Base-by-base conservation (phyloP, 2,329 filamentous ascomycete species). In the Pleochaeta shiraiana region DNA sequence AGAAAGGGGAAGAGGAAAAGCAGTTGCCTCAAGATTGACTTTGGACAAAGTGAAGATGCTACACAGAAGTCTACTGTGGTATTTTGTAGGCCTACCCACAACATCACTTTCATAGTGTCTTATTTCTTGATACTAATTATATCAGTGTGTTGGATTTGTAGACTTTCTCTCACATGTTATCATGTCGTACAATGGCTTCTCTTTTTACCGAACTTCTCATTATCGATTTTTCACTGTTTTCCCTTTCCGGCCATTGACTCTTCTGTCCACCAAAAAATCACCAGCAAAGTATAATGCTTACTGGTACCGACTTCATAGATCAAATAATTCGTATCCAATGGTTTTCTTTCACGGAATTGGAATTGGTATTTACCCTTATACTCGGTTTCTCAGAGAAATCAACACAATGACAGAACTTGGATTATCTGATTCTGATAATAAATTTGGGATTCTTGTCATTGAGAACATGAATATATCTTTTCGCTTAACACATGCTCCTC, bases 271-370 rank as follows among this genome's bases (percentile, higher is more conserved):
- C n/a, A 71, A 76, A 12, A 68, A 68, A 3, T 82, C 80, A 1
- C 75, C 77, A 7, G 77, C 76, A 0, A 74, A 76, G 53, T 72
- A 76, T 16, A 72, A 82, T 2, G 78, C 78, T 43, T 85, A 85
- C 73, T 85, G 82, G 81, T 76, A 82, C 68, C 78, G 79, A 30
- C 79, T 79, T 11, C 83, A 86, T 67, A 83, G 77, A 0, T 83
- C 83, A 1, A 79, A 77, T 64, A 79, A 76, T 0, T 76, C 77
- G 50, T 75, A 81, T 2, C 83, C 83, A 0, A 71, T 86, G 16
- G 72, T 86, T 5, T 85, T 83, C 70, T 77, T 86, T 31, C 83
- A 86, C 67, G 83, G 83, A 33, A 84, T 85, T 64, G 81, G 82
- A 53, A 77, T 84, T 65, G 81, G 81, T 0, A 72, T 85, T 2